Percentiles rank a stretch among this genome's conserved stretches.
Evolutionary conservation across 2,329 filamentous ascomycete genomes (phyloP).

Genomic region (Monosporascus sp.): DNA sequence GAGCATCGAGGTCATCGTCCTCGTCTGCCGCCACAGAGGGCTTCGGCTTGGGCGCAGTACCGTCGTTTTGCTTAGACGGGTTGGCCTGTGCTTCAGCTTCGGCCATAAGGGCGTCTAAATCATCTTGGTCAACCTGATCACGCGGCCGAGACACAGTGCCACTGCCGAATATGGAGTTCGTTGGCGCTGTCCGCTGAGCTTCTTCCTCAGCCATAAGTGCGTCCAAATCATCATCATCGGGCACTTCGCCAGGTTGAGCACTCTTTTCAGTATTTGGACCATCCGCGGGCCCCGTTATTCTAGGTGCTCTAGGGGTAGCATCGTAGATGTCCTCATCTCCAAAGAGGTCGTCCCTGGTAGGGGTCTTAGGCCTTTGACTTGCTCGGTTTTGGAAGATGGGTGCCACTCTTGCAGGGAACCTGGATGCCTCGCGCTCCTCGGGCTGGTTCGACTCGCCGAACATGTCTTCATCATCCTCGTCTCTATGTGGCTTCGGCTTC

Average conservation of each 20-base stretch:
- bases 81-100: conserved; percentile 19
- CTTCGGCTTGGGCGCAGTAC: neutral
- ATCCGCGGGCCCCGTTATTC: conserved; percentile 14
- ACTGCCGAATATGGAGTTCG: conserved; percentile 12
- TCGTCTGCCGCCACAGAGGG: conserved; percentile 1
- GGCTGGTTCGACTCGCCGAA: conserved; percentile 19
- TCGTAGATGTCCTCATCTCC: conserved; percentile 49
- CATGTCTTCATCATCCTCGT: conserved; percentile 26
- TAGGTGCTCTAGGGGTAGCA: conserved; percentile 39
- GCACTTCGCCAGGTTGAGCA: conserved; percentile 5
- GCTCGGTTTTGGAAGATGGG: conserved; percentile 32
- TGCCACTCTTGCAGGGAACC: conserved; percentile 28
- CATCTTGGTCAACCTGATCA: conserved; percentile 26
- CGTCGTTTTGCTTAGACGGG: conserved; percentile 3
- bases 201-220: conserved; percentile 48
- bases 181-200: conserved; percentile 14
- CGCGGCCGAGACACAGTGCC: conserved; percentile 6
- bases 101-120: conserved; percentile 31
- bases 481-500: conserved; percentile 42
- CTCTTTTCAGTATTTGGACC: conserved; percentile 5
- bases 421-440: conserved; percentile 22
- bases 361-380: conserved; percentile 24
- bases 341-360: conserved; percentile 30
- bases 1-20: conserved; percentile 6
- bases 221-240: conserved; percentile 41